Percentiles rank a stretch among this genome's conserved stretches.
phyloP scores from a whole-genome alignment of 2,329 filamentous ascomycete genomes.

The Dendrostoma leiphaemia region DNA sequence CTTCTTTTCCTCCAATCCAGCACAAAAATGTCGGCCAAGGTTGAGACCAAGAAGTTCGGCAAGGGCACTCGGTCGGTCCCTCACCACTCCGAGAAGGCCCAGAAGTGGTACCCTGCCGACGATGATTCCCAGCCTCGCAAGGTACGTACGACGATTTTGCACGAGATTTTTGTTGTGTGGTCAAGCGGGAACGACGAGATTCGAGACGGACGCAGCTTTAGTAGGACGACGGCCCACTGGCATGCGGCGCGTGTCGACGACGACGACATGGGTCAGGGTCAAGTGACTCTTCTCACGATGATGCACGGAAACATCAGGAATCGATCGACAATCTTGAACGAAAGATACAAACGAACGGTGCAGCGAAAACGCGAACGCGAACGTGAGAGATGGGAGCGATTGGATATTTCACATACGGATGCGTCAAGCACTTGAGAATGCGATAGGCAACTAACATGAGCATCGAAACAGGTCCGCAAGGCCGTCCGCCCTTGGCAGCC shows the following conservation, averaged over 20 bases:
- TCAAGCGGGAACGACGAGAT: not conserved
- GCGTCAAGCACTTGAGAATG: not conserved
- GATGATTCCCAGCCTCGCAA: slow-evolving; percentile 87
- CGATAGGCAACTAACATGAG: slow-evolving; percentile 26
- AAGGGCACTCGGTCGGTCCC: slow-evolving; percentile 92
- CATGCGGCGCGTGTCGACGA: not conserved
- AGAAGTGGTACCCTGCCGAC: slow-evolving; percentile 98
- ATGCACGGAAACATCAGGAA: not conserved
- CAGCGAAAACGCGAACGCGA: not conserved
- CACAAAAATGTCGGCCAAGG: slow-evolving; percentile 70
- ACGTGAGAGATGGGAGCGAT: too few relatives aligned
- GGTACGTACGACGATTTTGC: slow-evolving; percentile 64
- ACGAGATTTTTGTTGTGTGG: slow-evolving; percentile 19
- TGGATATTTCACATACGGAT: too few relatives aligned
- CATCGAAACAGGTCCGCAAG: slow-evolving; percentile 78
- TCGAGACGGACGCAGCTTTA: not conserved
- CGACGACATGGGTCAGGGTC: not conserved
- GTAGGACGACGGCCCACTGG: not conserved
- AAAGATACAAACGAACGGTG: not conserved
- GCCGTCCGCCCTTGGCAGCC: slow-evolving; percentile 82
- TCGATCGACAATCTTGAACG: not conserved
- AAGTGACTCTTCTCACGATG: not conserved
- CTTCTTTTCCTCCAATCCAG: slow-evolving; percentile 25
- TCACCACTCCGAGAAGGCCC: slow-evolving; percentile 84
- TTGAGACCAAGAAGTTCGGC: slow-evolving; percentile 90